Percentiles rank a stretch among this genome's conserved stretches.
phyloP scores from a whole-genome alignment of 768 basidiomycete species.

The Erythrobasidium yunnanense region DNA sequence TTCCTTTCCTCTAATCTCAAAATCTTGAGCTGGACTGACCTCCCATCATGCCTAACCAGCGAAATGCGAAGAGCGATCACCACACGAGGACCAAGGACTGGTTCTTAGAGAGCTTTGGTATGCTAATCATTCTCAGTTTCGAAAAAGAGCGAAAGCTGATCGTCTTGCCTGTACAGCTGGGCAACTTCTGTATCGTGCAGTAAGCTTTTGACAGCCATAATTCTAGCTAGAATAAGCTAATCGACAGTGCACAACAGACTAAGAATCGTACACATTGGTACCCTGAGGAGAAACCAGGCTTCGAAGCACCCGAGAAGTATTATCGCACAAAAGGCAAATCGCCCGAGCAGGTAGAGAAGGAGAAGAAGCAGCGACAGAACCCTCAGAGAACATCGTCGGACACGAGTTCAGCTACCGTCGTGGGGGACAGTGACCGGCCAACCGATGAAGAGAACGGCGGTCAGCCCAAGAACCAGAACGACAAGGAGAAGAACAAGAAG shows the following conservation, averaged over 20 bases:
- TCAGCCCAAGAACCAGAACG: neutral
- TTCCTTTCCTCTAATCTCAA: too few relatives aligned
- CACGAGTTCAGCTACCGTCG: neutral
- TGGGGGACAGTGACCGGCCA: neutral
- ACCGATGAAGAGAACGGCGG: neutral
- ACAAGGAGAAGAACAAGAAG: conserved; percentile 14
- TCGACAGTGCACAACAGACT: neutral
- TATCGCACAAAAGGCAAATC: neutral
- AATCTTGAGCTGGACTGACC: too few relatives aligned
- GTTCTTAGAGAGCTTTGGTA: neutral
- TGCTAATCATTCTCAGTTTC: neutral
- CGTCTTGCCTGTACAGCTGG: neutral
- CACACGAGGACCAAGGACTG: neutral
- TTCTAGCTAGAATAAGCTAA: neutral
- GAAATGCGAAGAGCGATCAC: neutral
- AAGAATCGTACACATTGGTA: neutral
- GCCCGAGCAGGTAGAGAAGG: neutral
- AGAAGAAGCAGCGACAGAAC: neutral
- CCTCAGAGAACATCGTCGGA: neutral
- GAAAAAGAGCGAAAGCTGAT: neutral
- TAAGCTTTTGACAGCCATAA: neutral
- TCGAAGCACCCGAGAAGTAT: neutral
- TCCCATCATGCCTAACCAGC: neutral
- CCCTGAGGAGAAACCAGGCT: neutral
- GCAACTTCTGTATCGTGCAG: neutral